Base-by-base conservation (phyloP, 2,329 filamentous ascomycete genomes). In the Aotearoamyces nothofagi region DNA sequence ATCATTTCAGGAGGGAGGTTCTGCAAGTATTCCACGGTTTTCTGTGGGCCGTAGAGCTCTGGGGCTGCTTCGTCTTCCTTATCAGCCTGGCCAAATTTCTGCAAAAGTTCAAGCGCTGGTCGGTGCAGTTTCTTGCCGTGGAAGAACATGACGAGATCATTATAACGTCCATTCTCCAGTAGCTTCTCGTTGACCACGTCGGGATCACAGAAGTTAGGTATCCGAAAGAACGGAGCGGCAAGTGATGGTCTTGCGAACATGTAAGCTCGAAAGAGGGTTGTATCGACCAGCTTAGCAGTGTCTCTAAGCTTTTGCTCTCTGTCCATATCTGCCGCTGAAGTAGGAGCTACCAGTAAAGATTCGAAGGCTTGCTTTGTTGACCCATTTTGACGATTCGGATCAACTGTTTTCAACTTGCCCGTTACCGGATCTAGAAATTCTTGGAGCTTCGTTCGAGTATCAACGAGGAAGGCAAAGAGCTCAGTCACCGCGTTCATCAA, bases 201-300 rank as follows among this genome's bases (percentile, higher is more conserved):
- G 0, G 90, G 87, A 43, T 98, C 87, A 51, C 90, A 96, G 49
- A 94, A 96, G 51, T 98, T 98, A 47, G 86, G 78, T 29, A 96
- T 82, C 14, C 90, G 83, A 57, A 98, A 96, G 0, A 98, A 66
- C 0, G 86, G 82, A 2, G 81, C 80, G 3, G 84, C 84, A 8
- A 98, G 62, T 5, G 78, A 73, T 4, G 90, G 87, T 5, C 75
- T 76, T 4, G 79, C 83, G 45, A 87, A 83, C 86, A 98, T 96
- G 52, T 93, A 92, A 0, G 83, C 79, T 10, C 87, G 73, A 59
- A 98, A 96, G 0, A 98, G 65, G 1, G 86, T 87, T 1, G 90
- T 98, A 47, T 98, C 90, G 5, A 96, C 83, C 3, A 94, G 58
- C 27, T 70, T 76, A 19, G 90, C 92, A 2, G 78, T 83, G 20